Percentiles rank a stretch among this genome's conserved stretches.
Evolutionary conservation across 768 basidiomycete species (phyloP).

Genomic region (Mycena amicta): DNA sequence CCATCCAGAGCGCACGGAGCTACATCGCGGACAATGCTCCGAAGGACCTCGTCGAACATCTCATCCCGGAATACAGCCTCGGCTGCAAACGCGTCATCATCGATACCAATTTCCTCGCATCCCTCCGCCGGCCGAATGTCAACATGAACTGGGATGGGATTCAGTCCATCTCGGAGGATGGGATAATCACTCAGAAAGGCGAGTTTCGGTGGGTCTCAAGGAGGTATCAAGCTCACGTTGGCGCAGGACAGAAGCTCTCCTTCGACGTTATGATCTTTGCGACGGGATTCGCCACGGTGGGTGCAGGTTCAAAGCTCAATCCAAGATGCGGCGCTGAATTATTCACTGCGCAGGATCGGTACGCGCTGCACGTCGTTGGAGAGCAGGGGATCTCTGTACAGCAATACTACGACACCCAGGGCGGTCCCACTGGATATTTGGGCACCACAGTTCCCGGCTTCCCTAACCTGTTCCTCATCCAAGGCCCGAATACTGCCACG

Average conservation of each 20-base stretch:
- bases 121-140: constrained; percentile 56
- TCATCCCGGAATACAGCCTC: constrained; percentile 45
- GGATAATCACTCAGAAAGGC: too few species aligned
- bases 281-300: constrained; percentile 36
- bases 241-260: constrained; percentile 35
- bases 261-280: constrained; percentile 45
- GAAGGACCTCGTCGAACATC: too few species aligned
- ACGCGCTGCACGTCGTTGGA: constrained; percentile 37
- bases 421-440: constrained; percentile 47
- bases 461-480: constrained; percentile 42
- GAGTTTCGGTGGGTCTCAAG: too few species aligned
- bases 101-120: constrained; percentile 60
- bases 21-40: not conserved
- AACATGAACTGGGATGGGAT: constrained; percentile 51
- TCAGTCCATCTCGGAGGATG: constrained; percentile 49
- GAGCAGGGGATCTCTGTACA: constrained; percentile 33
- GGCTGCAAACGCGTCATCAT: constrained; percentile 69
- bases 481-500: constrained; percentile 48
- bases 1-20: constrained; percentile 45
- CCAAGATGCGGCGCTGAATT: not conserved
- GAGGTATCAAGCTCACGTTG: too few species aligned
- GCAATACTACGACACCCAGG: constrained; percentile 41
- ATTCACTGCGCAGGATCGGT: constrained; percentile 30
- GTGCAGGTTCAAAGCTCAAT: too few species aligned
- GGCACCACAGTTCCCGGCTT: constrained; percentile 48